Evolutionary conservation across 495 filamentous ascomycete species (phyloP), one percentile per base, ranked within the genome.

Genomic region (Pyrenula aspistea): DNA sequence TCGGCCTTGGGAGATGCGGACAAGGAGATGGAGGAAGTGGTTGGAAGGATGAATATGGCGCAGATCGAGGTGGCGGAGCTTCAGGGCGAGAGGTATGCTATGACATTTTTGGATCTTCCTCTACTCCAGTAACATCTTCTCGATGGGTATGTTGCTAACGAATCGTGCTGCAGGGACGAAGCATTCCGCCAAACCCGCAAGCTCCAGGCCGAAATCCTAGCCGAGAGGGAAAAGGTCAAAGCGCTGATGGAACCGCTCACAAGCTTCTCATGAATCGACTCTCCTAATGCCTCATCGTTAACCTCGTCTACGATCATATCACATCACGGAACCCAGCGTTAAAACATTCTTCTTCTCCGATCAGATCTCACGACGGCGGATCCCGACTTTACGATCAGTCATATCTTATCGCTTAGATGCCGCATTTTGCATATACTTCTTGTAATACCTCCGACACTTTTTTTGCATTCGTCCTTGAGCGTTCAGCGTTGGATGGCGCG

Each of bases 41-140:
- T 98, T 15, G 76, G 85, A 55, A 78, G 87, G 55, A 96, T 98
- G 90, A 96, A 90, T 71, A 76, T 82, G 57, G 91, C 92, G 8
- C 93, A 97, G 73, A 90, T 96, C 56, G 90, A 96, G 70, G 93
- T 98, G 42, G 82, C 90, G 65, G 83, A 90, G 63, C 77, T 98
- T 54, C 91, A 96, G 70, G 87, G 87, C 71, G 87, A 94, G 72
- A 83, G 91, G 84, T 86, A 74, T 58, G 75, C 69, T 65, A 60
- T 61, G 48, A 55, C 24, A 22, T 52, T n/a, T n/a, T n/a, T n/a
- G n/a, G n/a, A n/a, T 48, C n/a, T 19, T 58, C 57, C 53, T 53
- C n/a, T n/a, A n/a, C n/a, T n/a, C n/a, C n/a, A n/a, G n/a, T n/a
- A n/a, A n/a, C n/a, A n/a, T n/a, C n/a, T n/a, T n/a, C n/a, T n/a